phyloP scores from a whole-genome alignment of 305 asterid species.

The Solanum hybrid region DNA sequence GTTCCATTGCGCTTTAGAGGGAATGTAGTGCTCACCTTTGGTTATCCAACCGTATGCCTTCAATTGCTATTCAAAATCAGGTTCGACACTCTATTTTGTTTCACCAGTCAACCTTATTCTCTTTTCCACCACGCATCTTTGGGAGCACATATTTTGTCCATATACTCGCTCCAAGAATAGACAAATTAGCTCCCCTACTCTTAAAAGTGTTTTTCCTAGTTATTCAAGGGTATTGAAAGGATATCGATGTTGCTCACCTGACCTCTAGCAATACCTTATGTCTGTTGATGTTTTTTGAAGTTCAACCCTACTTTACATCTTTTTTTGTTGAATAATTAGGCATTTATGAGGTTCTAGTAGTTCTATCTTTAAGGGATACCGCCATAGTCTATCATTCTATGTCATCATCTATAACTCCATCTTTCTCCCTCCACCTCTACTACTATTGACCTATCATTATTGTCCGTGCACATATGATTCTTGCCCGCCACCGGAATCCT shows the following conservation, averaged over 20 bases:
- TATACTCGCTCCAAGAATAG: neutral
- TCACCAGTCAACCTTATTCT: neutral
- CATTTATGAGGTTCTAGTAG: neutral
- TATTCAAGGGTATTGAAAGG: neutral
- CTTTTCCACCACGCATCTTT: neutral
- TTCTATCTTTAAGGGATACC: neutral
- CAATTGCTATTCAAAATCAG: neutral
- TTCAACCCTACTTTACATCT: neutral
- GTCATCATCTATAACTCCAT: neutral
- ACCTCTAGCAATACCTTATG: neutral
- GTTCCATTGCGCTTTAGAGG: neutral
- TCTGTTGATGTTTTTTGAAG: neutral
- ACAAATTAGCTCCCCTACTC: neutral
- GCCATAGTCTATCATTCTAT: neutral
- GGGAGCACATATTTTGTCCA: neutral
- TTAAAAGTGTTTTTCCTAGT: neutral
- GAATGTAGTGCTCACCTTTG: neutral
- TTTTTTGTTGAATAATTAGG: neutral
- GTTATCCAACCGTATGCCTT: neutral
- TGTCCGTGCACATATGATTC: neutral
- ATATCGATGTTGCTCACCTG: neutral
- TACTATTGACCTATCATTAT: neutral
- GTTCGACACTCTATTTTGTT: neutral
- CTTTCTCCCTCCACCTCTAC: neutral
- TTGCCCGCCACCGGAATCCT: neutral